Evolutionary conservation across 176 grass and related monocot genomes (phyloP), one percentile per base, ranked within the genome.

Genomic region (Stipa capillata): DNA sequence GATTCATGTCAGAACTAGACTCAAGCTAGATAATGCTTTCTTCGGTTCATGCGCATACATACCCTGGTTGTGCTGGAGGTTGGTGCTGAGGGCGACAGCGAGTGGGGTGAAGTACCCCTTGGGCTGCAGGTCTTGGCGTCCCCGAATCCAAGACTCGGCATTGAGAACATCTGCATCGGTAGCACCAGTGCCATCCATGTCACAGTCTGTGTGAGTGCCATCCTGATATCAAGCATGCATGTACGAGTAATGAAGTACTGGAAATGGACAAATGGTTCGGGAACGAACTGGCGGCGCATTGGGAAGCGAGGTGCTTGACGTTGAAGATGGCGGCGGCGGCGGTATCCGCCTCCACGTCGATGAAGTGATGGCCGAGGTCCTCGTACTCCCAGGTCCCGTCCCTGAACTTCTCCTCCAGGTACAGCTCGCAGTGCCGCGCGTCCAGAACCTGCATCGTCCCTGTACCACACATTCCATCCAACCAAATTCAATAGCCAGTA

Each of bases 391-490:
- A 89, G 68, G 73, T 93, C n/a, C 86, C 81, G 24, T 86, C 39
- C 78, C 43, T 82, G 90, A 85, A 99, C 2, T 57, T 60, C 36
- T 87, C 65, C 83, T 99, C 96, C 72, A 93, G 78, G 74, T 93
- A 95, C 59, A 99, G 79, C 79, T 99, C 92, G 65, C 63, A 74
- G 83, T 99, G 92, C 32, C 96, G 78, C 6, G 88, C 73, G 4
- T 95, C 96, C 81, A 99, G 65, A 51, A 99, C 79, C 89, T 99
- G 96, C 90, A 89, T 87, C 33, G 86, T 91, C 25, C 96, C 94
- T 97, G 84, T 35, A 81, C 41, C 73, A 80, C 69, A 70, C 56
- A 67, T 79, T 81, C 68, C 61, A 70, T 7, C 59, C 58, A 52
- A 21, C 42, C 16, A 75, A 50, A 61, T 60, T 84, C 86, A 84